Conservation (phyloP, 2,329 filamentous ascomycete species). For the Alternaria burnsii region DNA sequence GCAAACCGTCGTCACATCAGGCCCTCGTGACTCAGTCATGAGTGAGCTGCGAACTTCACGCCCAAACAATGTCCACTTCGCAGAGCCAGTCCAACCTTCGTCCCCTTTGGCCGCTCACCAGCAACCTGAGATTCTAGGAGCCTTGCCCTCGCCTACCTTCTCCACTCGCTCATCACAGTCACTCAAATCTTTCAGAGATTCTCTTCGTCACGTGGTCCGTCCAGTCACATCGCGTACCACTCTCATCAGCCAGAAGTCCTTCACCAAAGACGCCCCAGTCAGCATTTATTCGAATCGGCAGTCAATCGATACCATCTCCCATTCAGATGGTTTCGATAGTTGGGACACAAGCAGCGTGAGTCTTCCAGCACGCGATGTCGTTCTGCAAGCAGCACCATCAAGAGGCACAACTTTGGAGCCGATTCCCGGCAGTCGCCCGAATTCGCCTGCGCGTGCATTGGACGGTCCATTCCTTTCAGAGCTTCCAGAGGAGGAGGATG, state of each 20-base stretch:
- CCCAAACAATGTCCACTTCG: slow-evolving; percentile 36
- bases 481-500: slow-evolving; percentile 36
- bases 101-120: slow-evolving; percentile 33
- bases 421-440: slow-evolving; percentile 73
- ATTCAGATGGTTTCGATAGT: slow-evolving; percentile 71
- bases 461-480: slow-evolving; percentile 58
- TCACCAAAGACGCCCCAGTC: slow-evolving; percentile 36
- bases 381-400: slow-evolving; percentile 44
- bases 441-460: slow-evolving; percentile 68
- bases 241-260: slow-evolving; percentile 44
- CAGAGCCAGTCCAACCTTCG: slow-evolving; percentile 34
- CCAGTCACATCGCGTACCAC: slow-evolving; percentile 50
- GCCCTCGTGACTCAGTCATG: slow-evolving; percentile 48
- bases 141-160: slow-evolving; percentile 48
- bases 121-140: slow-evolving; percentile 15
- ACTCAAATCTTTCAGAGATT: slow-evolving; percentile 48
- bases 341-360: slow-evolving; percentile 79
- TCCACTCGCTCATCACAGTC: slow-evolving; percentile 48
- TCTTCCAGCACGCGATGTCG: slow-evolving; percentile 65
- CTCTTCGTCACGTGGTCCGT: slow-evolving; percentile 50
- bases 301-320: slow-evolving; percentile 49
- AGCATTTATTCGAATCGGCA: slow-evolving; percentile 48
- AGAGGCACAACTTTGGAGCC: slow-evolving; percentile 69
- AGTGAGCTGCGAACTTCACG: slow-evolving; percentile 42
- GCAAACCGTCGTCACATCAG: slow-evolving; percentile 32